Conservation (phyloP, 768 basidiomycete genomes). For the Phaffia australis region DNA sequence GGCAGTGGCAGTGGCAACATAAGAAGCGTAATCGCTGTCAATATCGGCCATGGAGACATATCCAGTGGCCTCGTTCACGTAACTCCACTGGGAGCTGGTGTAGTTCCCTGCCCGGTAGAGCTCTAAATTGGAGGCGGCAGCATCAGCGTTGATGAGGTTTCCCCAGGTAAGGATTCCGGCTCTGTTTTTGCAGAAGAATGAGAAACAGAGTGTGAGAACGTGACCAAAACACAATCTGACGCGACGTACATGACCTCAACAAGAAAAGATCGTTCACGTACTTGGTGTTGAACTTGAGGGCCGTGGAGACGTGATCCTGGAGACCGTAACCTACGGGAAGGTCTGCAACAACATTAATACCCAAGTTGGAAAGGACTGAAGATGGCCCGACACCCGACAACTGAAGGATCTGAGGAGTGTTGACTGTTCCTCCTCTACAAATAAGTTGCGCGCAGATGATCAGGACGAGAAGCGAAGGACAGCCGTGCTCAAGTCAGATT, state of each 20-base stretch:
- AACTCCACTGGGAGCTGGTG: conserved; percentile 19
- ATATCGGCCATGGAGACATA: conserved; percentile 21
- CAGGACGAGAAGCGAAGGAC: not conserved
- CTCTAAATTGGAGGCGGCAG: not conserved
- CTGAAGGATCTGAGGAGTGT: conserved; percentile 49
- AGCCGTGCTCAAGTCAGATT: not conserved
- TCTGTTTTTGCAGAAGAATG: not conserved
- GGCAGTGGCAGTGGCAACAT: conserved; percentile 15
- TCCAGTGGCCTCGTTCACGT: conserved; percentile 20
- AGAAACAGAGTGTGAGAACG: not conserved
- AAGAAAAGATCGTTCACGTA: not conserved
- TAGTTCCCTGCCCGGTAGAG: conserved; percentile 10
- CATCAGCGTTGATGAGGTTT: conserved; percentile 4
- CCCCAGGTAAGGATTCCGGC: conserved; percentile 10
- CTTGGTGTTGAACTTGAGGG: not conserved
- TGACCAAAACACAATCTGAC: too few species aligned
- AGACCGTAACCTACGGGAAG: conserved; percentile 56
- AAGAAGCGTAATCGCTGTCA: conserved; percentile 7
- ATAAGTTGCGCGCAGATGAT: not conserved
- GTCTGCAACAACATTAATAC: conserved; percentile 44
- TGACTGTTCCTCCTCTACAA: conserved; percentile 42
- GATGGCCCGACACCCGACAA: conserved; percentile 52
- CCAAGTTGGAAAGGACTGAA: conserved; percentile 45
- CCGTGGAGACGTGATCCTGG: conserved; percentile 31
- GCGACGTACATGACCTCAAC: too few species aligned